Evolutionary conservation across 2,329 filamentous ascomycete genomes (phyloP), one percentile per base, ranked within the genome.

Genomic region (Acephala macrosclerotiorum): DNA sequence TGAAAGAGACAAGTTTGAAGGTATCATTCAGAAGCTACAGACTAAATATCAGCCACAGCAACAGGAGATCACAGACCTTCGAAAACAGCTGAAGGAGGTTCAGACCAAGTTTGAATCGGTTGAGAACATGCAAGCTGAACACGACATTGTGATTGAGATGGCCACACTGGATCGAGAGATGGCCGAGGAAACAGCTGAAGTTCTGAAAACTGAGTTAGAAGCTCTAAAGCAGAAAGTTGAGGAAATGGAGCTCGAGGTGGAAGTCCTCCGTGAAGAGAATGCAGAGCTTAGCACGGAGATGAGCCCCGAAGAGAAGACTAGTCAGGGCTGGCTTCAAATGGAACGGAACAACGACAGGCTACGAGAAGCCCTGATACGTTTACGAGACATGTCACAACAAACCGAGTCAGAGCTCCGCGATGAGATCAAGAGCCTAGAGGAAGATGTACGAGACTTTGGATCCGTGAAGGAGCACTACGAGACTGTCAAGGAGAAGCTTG

Each of bases 91-190:
- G 51, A 94, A 93, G 73, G 92, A 96, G 72, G 87, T 90, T 0
- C 89, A 96, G 75, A 79, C 84, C 22, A 87, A 86, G 57, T 83
- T 94, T 22, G 88, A 91, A 64, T 83, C 88, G 25, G 82, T 96
- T 2, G 92, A 95, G 71, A 84, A 85, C 35, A 83, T 91, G 61
- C 91, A 96, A 75, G 91, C 92, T 8, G 94, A 97, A 71, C 90
- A 96, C 77, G 96, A 98, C 35, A 87, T 90, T 3, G 87, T 91
- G 7, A 81, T 97, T 74, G 96, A 99, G 79, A 87, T 96, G 79
- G 93, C 94, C 7, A 91, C 92, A 0, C 82, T 99, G 29, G 96
- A 99, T 76, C 89, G 93, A 53, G 95, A 99, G 78, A 97, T 98
- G 92, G 96, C 96, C 0, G 94, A 99, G 78, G 95, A 97, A 79